Conservation (phyloP, 139 green algal genomes). For the Chlamydomonas schloesseri region DNA sequence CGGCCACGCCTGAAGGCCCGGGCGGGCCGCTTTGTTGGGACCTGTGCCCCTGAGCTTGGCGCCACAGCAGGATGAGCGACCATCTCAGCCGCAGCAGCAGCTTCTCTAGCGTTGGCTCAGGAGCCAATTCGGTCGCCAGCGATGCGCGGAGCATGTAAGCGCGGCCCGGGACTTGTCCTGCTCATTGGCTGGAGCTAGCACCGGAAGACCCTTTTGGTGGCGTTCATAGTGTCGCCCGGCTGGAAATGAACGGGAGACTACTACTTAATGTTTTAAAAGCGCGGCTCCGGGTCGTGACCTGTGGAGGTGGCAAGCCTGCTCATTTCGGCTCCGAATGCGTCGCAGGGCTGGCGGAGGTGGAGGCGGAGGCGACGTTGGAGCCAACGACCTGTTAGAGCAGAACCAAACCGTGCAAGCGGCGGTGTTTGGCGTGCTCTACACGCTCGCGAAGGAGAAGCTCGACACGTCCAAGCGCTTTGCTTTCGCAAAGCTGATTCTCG, state of each 20-base stretch:
- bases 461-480: constrained; percentile 42
- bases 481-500: constrained; percentile 36
- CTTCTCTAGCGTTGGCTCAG: constrained; percentile 40
- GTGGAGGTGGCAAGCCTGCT: no score
- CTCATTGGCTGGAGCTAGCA: background rate
- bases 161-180: background rate
- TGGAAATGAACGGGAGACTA: background rate
- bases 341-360: constrained; percentile 20
- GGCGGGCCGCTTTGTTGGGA: no score
- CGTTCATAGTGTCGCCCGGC: background rate
- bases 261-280: background rate
- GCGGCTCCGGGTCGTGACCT: background rate
- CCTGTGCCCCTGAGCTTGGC: no score
- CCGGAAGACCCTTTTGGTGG: no score
- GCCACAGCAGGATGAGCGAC: constrained; percentile 20
- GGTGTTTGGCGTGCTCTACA: constrained; percentile 56
- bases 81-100: constrained; percentile 31
- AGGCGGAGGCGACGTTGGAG: background rate
- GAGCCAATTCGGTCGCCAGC: constrained; percentile 23
- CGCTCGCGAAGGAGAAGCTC: constrained; percentile 53
- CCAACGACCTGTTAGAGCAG: constrained; percentile 48
- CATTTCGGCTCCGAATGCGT: background rate
- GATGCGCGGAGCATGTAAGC: constrained; percentile 34
- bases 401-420: constrained; percentile 44
- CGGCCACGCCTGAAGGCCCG: no score